Base-by-base conservation (phyloP, 495 filamentous ascomycete species). In the Hypoxylon fragiforme region DNA sequence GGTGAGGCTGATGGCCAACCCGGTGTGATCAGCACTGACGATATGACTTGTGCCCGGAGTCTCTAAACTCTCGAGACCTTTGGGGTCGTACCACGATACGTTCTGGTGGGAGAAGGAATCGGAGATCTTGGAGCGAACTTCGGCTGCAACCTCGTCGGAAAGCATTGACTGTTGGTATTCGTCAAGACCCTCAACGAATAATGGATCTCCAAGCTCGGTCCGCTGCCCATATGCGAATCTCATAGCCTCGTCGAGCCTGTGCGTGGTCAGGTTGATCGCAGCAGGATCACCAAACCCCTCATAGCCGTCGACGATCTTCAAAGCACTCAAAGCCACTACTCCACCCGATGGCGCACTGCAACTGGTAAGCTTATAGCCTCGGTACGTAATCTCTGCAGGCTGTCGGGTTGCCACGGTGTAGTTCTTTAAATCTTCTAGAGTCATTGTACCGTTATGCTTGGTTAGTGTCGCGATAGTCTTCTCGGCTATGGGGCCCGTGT, bases 161-260 rank as follows among this genome's bases (percentile, higher is more conserved):
- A 92, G 65, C 81, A 92, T 90, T 1, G 78, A 64, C 2, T 76
- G 62, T 60, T 92, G 78, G 58, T 84, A 91, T 14, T 73, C 68
- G n/a, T 77, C 68, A 48, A 92, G 70, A 5, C 82, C 82, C 0
- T 74, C 59, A 11, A 89, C 79, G 62, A 90, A 95, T 0, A 64
- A 67, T 0, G 90, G 90, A 60, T 95, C 90, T 0, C 89, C 90
- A 4, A 95, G 72, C 12, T 87, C 74, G 9, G 65, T 7, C 73
- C 78, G 63, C 78, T 77, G 82, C 78, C 63, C 90, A 65, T 92
- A 92, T 0, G 81, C 88, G 65, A 89, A 92, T n/a, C 87, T 76
- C 30, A 91, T 87, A 0, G 86, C 84, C 69, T 95, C 90, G 35
- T 90, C 83, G 26, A 95, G 69, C 0, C 86, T 76, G 66, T 92